Evolutionary conservation across 176 grass and related monocot species (phyloP).

Genomic region (Cenchrus fungigraminus): DNA sequence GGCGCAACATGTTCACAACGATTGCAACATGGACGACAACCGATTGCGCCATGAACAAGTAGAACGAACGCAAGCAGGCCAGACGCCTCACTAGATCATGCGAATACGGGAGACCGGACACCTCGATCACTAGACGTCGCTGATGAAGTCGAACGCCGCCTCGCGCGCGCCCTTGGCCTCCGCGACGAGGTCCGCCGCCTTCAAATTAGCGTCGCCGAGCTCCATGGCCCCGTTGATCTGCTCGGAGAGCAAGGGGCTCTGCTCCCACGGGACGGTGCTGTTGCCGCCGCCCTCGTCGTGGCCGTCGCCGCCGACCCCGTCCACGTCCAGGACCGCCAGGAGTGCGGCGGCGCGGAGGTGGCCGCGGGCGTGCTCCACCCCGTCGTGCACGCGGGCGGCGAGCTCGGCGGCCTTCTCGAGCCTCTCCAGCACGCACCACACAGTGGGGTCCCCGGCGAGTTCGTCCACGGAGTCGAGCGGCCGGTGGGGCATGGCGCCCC

Average conservation of each 20-base stretch:
- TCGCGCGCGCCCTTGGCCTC: not conserved
- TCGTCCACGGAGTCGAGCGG: constrained; percentile 24
- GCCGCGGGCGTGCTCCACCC: constrained; percentile 25
- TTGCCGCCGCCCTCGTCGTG: not conserved
- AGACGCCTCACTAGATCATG: not conserved
- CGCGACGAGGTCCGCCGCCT: constrained; percentile 12
- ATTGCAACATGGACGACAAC: too few relatives aligned
- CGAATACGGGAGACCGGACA: not conserved
- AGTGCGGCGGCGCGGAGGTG: constrained; percentile 9
- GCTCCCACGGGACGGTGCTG: not conserved
- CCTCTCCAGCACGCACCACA: not conserved
- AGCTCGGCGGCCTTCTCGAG: not conserved
- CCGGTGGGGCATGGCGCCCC: not conserved
- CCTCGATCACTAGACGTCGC: not conserved
- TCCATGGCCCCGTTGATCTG: not conserved
- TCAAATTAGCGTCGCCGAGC: not conserved
- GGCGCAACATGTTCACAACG: too few relatives aligned
- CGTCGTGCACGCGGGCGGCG: constrained; percentile 10
- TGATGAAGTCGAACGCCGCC: constrained; percentile 15
- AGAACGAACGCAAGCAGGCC: not conserved
- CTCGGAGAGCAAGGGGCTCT: not conserved
- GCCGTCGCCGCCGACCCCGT: not conserved
- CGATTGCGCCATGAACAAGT: not conserved
- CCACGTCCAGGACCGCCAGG: not conserved
- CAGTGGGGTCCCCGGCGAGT: constrained; percentile 1